Percentiles rank a stretch among this genome's conserved stretches.
phyloP scores from a whole-genome alignment of 2,329 filamentous ascomycete species.

The Colletotrichum orchidophilum region DNA sequence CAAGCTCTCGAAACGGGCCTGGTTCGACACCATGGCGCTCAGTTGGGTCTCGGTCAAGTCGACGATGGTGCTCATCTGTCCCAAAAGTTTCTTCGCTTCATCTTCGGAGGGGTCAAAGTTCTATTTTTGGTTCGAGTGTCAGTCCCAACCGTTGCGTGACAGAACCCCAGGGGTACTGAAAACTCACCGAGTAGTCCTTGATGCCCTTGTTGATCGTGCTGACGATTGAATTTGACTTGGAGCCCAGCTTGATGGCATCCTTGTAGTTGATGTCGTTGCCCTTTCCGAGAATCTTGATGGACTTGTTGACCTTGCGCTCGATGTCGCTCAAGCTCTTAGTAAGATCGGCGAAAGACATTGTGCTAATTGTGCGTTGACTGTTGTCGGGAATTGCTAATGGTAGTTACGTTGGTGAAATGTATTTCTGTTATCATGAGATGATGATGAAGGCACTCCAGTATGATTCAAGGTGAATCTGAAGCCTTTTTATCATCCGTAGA shows the following conservation, averaged over 20 bases:
- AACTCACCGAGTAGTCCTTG: constrained; percentile 17
- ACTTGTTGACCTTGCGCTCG: constrained; percentile 26
- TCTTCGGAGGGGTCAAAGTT: constrained; percentile 8
- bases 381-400: no score
- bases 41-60: constrained; percentile 19
- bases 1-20: constrained; percentile 14
- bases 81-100: constrained; percentile 21
- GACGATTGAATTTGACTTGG: constrained; percentile 21
- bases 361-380: neutral
- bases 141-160: neutral
- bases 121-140: neutral
- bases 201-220: constrained; percentile 23
- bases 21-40: constrained; percentile 17
- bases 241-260: constrained; percentile 26
- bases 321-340: constrained; percentile 29
- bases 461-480: neutral
- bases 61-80: constrained; percentile 16
- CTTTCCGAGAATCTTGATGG: constrained; percentile 25
- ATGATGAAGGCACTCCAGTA: neutral
- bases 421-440: neutral
- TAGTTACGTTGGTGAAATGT: neutral
- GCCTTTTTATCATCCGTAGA: constrained; percentile 8
- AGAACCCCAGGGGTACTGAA: fast-evolving
- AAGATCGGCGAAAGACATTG: constrained; percentile 26
- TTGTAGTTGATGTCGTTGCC: constrained; percentile 25